These are phyloP conservation scores for Taiwanofungus camphoratus DNA, from an alignment of 1,284 basidiomycete genomes.

Conservation along the genomic window DNA sequence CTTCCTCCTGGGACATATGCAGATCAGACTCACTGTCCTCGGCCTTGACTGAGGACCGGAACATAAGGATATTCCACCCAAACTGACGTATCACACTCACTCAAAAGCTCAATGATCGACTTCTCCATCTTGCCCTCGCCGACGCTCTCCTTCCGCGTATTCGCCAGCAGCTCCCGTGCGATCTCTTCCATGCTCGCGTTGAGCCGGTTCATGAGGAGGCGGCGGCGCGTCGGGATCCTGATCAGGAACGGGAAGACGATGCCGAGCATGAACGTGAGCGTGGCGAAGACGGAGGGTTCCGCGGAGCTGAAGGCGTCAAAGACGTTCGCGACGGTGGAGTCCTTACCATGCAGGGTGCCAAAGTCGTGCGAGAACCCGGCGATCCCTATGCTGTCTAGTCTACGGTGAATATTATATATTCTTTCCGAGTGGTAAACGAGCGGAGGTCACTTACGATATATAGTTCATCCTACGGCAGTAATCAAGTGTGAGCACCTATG, in stretches of 20 bases:
- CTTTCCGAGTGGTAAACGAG: background rate
- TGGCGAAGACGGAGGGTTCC: constrained; percentile 20
- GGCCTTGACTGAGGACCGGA: constrained; percentile 41
- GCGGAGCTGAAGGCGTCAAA: constrained; percentile 38
- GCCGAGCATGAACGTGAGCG: constrained; percentile 35
- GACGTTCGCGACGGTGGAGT: constrained; percentile 37
- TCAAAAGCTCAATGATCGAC: constrained; percentile 48
- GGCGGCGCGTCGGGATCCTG: constrained; percentile 37
- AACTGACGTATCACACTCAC: constrained; percentile 28
- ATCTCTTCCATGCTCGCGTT: constrained; percentile 39
- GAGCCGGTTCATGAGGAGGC: constrained; percentile 31
- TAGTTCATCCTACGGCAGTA: constrained; percentile 37
- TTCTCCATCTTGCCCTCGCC: constrained; percentile 33
- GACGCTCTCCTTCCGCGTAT: constrained; percentile 36
- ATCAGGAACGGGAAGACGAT: constrained; percentile 38
- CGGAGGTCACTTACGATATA: constrained; percentile 34
- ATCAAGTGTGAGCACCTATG: constrained; percentile 6
- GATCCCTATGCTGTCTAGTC: constrained; percentile 55
- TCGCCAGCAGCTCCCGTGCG: constrained; percentile 40
- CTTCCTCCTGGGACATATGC: constrained; percentile 59
- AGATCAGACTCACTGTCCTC: constrained; percentile 36
- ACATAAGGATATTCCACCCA: background rate
- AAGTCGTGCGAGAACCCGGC: constrained; percentile 56
- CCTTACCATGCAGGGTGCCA: constrained; percentile 43
- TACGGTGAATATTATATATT: constrained; percentile 16